Percentiles rank a stretch among this genome's conserved stretches.
These are phyloP conservation scores for Ophiostoma piceae DNA, from an alignment of 2,329 filamentous ascomycete genomes.

Conservation along the genomic window DNA sequence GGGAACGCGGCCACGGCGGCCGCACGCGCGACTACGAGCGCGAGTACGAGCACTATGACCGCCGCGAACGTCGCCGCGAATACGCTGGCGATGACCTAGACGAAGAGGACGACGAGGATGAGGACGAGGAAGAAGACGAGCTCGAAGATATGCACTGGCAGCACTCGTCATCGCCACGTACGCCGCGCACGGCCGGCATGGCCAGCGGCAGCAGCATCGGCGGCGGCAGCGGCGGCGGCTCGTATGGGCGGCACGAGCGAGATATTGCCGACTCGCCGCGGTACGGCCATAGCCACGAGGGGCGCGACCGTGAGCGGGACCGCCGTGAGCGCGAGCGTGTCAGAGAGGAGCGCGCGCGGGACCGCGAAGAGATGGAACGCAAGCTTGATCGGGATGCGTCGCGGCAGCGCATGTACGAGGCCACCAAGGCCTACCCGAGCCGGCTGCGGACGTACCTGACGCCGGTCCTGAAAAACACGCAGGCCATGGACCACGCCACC, in stretches of 20 bases:
- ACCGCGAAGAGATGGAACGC: slow-evolving; percentile 1
- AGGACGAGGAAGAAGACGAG: slow-evolving; percentile 16
- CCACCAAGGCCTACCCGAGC: slow-evolving; percentile 22
- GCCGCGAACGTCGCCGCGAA: slow-evolving; percentile 1
- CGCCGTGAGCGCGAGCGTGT: slow-evolving; percentile 10
- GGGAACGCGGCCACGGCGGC: neutral
- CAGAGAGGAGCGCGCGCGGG: neutral
- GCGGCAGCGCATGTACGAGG: slow-evolving; percentile 24
- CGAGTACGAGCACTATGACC: slow-evolving; percentile 17
- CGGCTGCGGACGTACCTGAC: slow-evolving; percentile 25
- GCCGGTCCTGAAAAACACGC: slow-evolving; percentile 25
- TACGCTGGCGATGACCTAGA: slow-evolving; percentile 13
- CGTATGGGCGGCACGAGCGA: slow-evolving; percentile 17
- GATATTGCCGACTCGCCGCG: slow-evolving; percentile 20
- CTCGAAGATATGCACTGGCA: slow-evolving; percentile 16
- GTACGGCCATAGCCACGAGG: slow-evolving; percentile 15
- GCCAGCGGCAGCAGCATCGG: slow-evolving; percentile 13
- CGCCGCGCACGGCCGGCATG: slow-evolving; percentile 22
- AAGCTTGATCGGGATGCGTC: slow-evolving; percentile 16
- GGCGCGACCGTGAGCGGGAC: slow-evolving; percentile 8
- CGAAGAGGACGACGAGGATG: slow-evolving; percentile 17
- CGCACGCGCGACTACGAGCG: slow-evolving; percentile 2
- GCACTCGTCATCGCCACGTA: slow-evolving; percentile 24
- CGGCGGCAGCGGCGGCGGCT: slow-evolving; percentile 16
- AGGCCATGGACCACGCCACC: slow-evolving; percentile 25